Base-by-base conservation (phyloP, 176 grass and related monocot species). In the Eleusine coracana region DNA sequence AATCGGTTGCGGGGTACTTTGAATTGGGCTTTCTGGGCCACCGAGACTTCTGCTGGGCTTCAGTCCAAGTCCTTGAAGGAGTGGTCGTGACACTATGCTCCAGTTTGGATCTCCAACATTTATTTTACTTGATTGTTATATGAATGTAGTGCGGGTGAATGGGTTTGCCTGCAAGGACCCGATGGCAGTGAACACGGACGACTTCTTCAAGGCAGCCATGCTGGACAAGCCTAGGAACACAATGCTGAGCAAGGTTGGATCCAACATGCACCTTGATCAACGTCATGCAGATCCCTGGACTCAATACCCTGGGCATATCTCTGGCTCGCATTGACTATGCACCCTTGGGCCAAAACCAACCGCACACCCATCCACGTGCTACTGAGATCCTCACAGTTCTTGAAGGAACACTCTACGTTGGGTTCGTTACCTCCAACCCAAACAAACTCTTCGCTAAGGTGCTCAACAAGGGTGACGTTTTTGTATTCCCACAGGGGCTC, bases 381-480 rank as follows among this genome's bases (percentile, higher is more conserved):
- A 78, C 86, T 0, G 80, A 88, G 49, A 76, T 88, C 2, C 27
- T 83, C 10, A 83, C 80, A 0, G 80, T 88, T 1, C 40, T 88
- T 0, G 71, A 88, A 38, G 86, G 86, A 0, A 84, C 86, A 2
- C 73, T 88, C 11, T 84, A 88, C 0, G 86, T 88, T 5, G 80
- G 86, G 0, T 88, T 88, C 51, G 62, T 88, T 44, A 88, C 86
- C 0, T 84, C 86, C 3, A 82, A 75, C 52, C 16, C 54, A 27
- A 52, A 76, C 83, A 84, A 84, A 7, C 66, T 84, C 1, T 76
- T 80, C 8, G n/a, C 67, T 0, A 89, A 80, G 74, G 56, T 70
- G 3, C 81, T 89, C 15, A 85, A 85, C 40, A 89, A 89, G 61
- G 73, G 78, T 4, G 83, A 86, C 2, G 83, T 90, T 13, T 90